Base-by-base conservation (phyloP, 2,329 filamentous ascomycete genomes). In the Aureobasidium sp. region DNA sequence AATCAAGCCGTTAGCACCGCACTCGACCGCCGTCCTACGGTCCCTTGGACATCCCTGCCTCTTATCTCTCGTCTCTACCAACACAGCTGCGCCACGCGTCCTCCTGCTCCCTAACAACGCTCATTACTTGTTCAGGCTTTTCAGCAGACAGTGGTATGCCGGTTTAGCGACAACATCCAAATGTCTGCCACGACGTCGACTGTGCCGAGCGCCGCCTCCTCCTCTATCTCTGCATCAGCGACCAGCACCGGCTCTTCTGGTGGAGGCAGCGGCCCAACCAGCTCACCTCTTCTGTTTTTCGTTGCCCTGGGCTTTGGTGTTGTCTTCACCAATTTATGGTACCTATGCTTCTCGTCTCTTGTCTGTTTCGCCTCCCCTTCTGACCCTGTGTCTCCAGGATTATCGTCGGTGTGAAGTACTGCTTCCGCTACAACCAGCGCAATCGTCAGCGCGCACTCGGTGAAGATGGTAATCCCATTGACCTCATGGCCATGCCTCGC, bases 361-460 rank as follows among this genome's bases (percentile, higher is more conserved):
- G 16, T 36, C 61, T 30, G 21, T 13, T 27, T n/a, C 8, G 61
- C 34, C 45, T 36, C 21, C 27, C 6, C 16, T 41, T 50, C 27
- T 61, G 25, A 59, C 45, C 9, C 14, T 34, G 10, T 21, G 39
- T 2, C 53, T 59, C 21, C 70, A 99, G 94, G 94, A 99, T 99
- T 70, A 99, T 99, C 69, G 94, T 99, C 64, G 94, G 94, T 68
- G 94, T 99, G 64, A 99, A 99, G 78, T 99, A 99, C 76, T 99
- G 94, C 78, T 99, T 99, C 77, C 85, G 94, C 68, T 97, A 99
- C 75, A 97, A 97, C 75, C 92, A 94, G 68, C 88, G 94, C 63
- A 95, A 95, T 72, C 88, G 94, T 57, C 86, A 87, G 64, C 86
- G 90, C 68, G 78, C 83, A 76, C 78, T 89, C 66, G 89, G 91